Percentiles rank a stretch among this genome's conserved stretches.
These are phyloP conservation scores for Trametes sp. DNA, from an alignment of 1,284 basidiomycete genomes.

Conservation along the genomic window DNA sequence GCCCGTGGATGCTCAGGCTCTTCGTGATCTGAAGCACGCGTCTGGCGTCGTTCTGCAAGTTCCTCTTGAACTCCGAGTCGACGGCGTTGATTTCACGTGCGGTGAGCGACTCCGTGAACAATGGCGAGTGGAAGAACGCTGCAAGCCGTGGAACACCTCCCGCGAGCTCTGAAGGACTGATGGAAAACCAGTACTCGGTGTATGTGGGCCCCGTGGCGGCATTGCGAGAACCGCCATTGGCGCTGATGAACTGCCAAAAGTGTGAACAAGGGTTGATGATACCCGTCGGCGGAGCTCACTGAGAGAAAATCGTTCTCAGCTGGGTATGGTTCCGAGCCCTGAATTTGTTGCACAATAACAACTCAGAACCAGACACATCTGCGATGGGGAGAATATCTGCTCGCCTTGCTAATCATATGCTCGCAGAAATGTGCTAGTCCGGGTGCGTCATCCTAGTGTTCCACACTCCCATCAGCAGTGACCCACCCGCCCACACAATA, in stretches of 20 bases:
- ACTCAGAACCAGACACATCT: not conserved
- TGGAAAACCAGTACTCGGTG: conserved; percentile 72
- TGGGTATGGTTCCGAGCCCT: conserved; percentile 55
- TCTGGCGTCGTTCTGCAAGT: conserved; percentile 69
- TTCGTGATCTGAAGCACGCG: conserved; percentile 72
- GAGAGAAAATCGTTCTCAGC: conserved; percentile 63
- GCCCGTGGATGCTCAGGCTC: conserved; percentile 53
- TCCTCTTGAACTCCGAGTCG: conserved; percentile 77
- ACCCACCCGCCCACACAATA: not conserved
- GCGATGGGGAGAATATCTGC: conserved; percentile 1
- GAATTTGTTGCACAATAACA: conserved; percentile 17
- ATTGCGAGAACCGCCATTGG: conserved; percentile 68
- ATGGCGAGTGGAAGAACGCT: conserved; percentile 72
- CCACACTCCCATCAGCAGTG: not conserved
- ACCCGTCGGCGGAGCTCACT: conserved; percentile 30
- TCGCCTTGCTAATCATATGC: conserved; percentile 58
- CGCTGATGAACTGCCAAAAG: conserved; percentile 54
- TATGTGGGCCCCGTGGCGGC: conserved; percentile 69
- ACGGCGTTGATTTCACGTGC: conserved; percentile 76
- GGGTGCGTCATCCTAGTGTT: conserved; percentile 46
- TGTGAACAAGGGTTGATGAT: not conserved
- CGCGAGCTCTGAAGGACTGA: conserved; percentile 56
- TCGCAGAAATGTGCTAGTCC: conserved; percentile 67
- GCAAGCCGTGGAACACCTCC: conserved; percentile 69
- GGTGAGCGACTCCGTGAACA: conserved; percentile 68